Percentiles rank a stretch among this genome's conserved stretches.
These are phyloP conservation scores for Dictyostelium purpureum DNA, from an alignment of 78 protist species.

Conservation along the genomic window DNA sequence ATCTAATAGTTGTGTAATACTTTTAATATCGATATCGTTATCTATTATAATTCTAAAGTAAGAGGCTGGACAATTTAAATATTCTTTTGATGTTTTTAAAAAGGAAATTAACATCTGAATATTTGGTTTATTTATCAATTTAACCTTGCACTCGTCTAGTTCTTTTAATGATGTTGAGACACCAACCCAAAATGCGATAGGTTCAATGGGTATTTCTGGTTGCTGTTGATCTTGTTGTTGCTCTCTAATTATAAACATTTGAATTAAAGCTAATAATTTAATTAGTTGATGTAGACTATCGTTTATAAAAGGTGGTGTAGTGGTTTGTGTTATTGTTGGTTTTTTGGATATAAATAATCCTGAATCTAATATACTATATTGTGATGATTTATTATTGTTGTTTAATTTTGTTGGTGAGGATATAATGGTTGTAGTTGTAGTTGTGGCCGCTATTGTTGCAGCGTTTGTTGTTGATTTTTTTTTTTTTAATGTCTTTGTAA, in stretches of 20 bases:
- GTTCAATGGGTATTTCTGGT: not conserved
- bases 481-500: not conserved
- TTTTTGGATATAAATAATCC: no score
- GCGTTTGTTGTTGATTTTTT: not conserved
- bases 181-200: slow-evolving; percentile 23
- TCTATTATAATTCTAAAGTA: slow-evolving; percentile 40
- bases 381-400: not conserved
- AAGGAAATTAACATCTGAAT: not conserved
- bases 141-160: not conserved
- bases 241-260: slow-evolving; percentile 10
- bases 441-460: not conserved
- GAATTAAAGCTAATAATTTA: not conserved
- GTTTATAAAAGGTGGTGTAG: no score
- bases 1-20: not conserved
- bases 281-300: not conserved
- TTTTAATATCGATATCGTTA: not conserved
- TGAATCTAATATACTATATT: not conserved
- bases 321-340: no score
- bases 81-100: not conserved
- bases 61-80: not conserved
- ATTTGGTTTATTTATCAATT: not conserved
- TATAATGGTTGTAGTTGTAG: not conserved
- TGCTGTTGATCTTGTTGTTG: not conserved
- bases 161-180: not conserved
- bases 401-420: no score